Base-by-base conservation (phyloP, 352 stramenopile genomes). In the Phytopythium cucurbitacearum region DNA sequence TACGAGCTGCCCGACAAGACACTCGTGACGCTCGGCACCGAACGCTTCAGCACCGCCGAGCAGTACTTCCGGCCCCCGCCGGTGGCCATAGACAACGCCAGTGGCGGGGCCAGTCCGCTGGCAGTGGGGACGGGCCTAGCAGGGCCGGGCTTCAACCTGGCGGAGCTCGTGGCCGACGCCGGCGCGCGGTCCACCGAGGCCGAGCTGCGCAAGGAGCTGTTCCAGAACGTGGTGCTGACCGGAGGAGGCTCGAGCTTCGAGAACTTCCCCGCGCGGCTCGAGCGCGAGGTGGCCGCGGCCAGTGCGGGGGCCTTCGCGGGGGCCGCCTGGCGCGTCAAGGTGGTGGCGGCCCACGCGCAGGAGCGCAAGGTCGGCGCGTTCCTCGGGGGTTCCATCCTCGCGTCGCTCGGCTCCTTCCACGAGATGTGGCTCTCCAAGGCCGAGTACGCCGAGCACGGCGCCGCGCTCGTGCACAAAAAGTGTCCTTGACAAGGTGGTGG, bases 381-480 rank as follows among this genome's bases (percentile, higher is more conserved):
- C 32, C 56, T 99, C 16, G 97, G 97, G 48, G 97, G 96, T 6
- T 99, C 95, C 43, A 99, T 99, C 72, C 63, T 99, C 28, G 95
- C 83, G 11, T 98, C 92, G 36, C 78, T 99, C 45, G 95, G 94
- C 11, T 98, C 89, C 38, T 99, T 99, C 77, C 91, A 98, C 64
- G 93, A 99, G 59, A 99, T 99, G 96, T 99, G 96, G 96, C 97
- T 99, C 62, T 98, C 94, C 37, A 99, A 98, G 71, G 81, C 84
- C n/a, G 97, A 99, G 75, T 99, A 99, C 60, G 96, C 98, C 21
- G 97, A 99, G 74, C 92, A 96, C 67, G 97, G 97, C 21, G 80
- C 95, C 36, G 75, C 85, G 4, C 96, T 99, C 63, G 95, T 99
- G 42, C 95, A 99, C 81, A 95, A 97, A 59, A 99, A 99, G 71